Conservation (phyloP, 495 filamentous ascomycete species). For the Ramalina peruviana region DNA sequence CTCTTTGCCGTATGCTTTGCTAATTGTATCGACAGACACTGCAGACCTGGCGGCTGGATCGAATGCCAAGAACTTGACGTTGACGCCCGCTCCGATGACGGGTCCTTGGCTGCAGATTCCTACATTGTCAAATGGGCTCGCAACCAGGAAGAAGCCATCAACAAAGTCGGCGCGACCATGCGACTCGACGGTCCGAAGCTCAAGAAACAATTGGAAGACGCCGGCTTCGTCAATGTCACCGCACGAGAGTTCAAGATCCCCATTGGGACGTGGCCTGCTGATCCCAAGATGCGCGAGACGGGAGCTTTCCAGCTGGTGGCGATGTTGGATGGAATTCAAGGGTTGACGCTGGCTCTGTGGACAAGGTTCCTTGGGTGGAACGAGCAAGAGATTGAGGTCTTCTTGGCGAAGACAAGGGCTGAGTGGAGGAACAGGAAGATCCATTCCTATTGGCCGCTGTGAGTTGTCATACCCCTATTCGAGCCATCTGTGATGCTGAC, state of each 20-base stretch:
- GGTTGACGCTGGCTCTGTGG: slow-evolving; percentile 32
- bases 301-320: slow-evolving; percentile 24
- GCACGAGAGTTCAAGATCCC: slow-evolving; percentile 12
- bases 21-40: slow-evolving; percentile 3
- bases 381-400: slow-evolving; percentile 40
- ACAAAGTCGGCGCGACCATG: background rate
- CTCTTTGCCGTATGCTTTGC: background rate
- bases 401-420: slow-evolving; percentile 37
- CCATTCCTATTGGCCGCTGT: slow-evolving; percentile 19
- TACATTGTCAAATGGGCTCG: slow-evolving; percentile 5
- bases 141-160: background rate
- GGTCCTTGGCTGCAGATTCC: slow-evolving; percentile 8
- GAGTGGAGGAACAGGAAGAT: slow-evolving; percentile 36
- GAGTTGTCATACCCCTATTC: background rate
- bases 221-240: slow-evolving; percentile 17
- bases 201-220: slow-evolving; percentile 10
- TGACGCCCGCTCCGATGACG: slow-evolving; percentile 14
- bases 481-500: background rate
- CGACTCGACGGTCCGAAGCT: slow-evolving; percentile 10
- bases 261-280: slow-evolving; percentile 19
- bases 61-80: slow-evolving; percentile 21
- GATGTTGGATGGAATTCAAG: slow-evolving; percentile 28
- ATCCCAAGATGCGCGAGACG: slow-evolving; percentile 13
- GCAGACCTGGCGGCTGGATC: slow-evolving; percentile 19
- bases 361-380: slow-evolving; percentile 40